Evolutionary conservation across 116 monocot species (phyloP), one percentile per base, ranked within the genome.

Genomic region (Posidonia oceanica): DNA sequence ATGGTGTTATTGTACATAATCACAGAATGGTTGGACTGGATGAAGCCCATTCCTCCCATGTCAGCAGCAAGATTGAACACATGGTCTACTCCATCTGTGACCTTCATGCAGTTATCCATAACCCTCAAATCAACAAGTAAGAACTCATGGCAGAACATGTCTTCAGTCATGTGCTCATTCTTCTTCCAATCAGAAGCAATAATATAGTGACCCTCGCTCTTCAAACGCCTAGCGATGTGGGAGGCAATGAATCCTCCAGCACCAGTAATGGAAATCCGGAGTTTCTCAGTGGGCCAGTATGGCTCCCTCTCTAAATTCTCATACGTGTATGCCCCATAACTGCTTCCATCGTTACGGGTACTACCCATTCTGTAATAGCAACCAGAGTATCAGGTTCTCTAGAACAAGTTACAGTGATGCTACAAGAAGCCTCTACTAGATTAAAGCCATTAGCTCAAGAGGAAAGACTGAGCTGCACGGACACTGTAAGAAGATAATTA

Each of bases 1-100:
- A 95, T 95, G n/a, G 94, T 91, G 61, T 95, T 95, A 56, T 95
- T 95, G 77, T 95, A 95, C 94, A 95, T 95, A 64, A 95, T 95
- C 36, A 95, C 85, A 14, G 94, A 95, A 70, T 95, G 94, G 70
- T 95, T 95, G 52, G 91, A 91, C 79, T 95, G 94, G 59, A 95
- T 95, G 68, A 95, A 95, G 4, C 94, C 94, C 94, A 95, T 95
- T 21, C 94, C 94, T 69, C 94, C 94, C 94, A 95, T 95, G 74
- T 95, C 94, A 16, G 94, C 94, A 40, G 94, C 94, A 66, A 91
- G 85, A 71, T 91, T 95, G 67, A 95, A 95, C 7, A 91, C 94
- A 70, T 95, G 94, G 75, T 94, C 94, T 7, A 90, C 94, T 3
- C 78, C 86, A 0, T 67, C 52, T 18, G 94, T 94, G 36, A 94